Evolutionary conservation across 352 stramenopile genomes (phyloP), one percentile per base, ranked within the genome.

Genomic region (Thraustotheca clavata): DNA sequence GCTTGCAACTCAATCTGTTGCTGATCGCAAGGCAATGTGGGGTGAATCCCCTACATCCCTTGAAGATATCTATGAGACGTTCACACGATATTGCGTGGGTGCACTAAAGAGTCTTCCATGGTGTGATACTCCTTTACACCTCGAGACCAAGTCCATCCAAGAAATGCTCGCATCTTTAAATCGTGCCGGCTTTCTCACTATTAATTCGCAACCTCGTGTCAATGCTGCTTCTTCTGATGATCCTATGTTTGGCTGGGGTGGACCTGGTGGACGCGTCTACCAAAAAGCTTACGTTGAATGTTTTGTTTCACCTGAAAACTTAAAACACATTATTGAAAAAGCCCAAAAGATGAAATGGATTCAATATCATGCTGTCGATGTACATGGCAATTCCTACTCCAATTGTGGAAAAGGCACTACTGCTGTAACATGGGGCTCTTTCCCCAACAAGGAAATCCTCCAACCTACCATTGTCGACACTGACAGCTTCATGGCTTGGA

Each of bases 211-310:
- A 71, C 83, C 80, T 57, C 73, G 77, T 39, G 86, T 96, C 55
- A 98, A 99, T 73, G 96, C 85, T 5, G 90, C 76, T 33, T 71
- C 82, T 7, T 98, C 89, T 27, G 84, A 93, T 46, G 86, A 99
- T 62, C 76, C 80, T 26, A 75, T 91, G 48, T 98, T 98, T 80
- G 96, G 96, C 34, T 99, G 96, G 96, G 96, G 96, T 65, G 95
- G 96, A 11, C 72, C 77, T 26, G 94, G 94, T 55, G 96, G 96
- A 33, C 88, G 86, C 47, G 95, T 99, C 36, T 99, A 99, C 78
- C 96, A 99, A 76, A 99, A 99, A 79, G 95, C 94, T 24, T 99
- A 99, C 76, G 89, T 98, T 62, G 96, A 99, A 79, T 99, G 94
- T 74, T 99, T 99, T 73, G 88, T 96, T 52, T 98, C 87, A 55